These are phyloP conservation scores for Lumnitzera littorea DNA, from an alignment of 345 rosid genomes.

Conservation along the genomic window DNA sequence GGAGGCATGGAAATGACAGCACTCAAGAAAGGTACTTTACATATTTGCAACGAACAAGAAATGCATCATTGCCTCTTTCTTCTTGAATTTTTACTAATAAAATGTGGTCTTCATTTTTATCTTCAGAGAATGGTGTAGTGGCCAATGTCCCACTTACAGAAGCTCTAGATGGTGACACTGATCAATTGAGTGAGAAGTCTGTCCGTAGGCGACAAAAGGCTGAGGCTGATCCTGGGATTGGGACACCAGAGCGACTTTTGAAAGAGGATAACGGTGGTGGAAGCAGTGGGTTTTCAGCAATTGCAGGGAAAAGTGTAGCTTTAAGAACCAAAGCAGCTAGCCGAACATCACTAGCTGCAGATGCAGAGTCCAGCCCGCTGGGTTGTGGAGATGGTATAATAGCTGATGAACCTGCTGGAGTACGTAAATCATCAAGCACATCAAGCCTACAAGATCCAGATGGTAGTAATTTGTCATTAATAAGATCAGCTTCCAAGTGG, in stretches of 20 bases:
- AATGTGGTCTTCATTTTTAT: conserved; percentile 15
- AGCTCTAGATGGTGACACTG: conserved; percentile 32
- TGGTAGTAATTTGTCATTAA: conserved; percentile 19
- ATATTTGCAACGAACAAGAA: neutral
- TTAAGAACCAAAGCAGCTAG: conserved; percentile 49
- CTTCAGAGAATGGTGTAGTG: conserved; percentile 16
- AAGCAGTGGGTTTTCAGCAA: conserved; percentile 25
- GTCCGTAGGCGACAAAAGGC: conserved; percentile 48
- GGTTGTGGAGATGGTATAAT: conserved; percentile 33
- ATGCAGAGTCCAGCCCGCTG: conserved; percentile 32
- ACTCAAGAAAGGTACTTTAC: conserved; percentile 21
- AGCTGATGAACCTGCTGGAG: conserved; percentile 23
- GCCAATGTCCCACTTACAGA: conserved; percentile 26
- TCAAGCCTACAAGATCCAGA: conserved; percentile 46
- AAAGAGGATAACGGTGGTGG: conserved; percentile 44
- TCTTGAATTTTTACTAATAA: conserved; percentile 9
- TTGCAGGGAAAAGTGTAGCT: conserved; percentile 43
- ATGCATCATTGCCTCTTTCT: conserved; percentile 19
- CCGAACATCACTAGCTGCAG: conserved; percentile 25
- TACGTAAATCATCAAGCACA: conserved; percentile 52
- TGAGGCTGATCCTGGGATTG: conserved; percentile 31
- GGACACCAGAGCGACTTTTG: conserved; percentile 36
- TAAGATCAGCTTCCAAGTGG: conserved; percentile 47
- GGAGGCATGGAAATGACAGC: conserved; percentile 53
- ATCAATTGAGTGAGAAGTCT: conserved; percentile 31